Base-by-base conservation (phyloP, 2,329 filamentous ascomycete species). In the Stachybotrys echinatus region DNA sequence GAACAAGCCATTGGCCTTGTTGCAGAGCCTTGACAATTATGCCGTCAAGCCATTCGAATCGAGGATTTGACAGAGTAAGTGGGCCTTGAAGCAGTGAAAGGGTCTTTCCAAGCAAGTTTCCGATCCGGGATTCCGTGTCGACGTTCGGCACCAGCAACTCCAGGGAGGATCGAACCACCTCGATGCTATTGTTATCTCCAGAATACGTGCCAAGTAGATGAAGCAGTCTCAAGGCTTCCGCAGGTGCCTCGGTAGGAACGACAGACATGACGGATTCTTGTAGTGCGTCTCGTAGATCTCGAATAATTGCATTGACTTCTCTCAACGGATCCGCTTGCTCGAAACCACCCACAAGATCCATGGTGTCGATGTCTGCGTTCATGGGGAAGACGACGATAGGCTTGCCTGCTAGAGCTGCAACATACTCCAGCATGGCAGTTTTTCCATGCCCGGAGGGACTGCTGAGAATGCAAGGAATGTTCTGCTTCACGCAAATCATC, bases 1-100 rank as follows among this genome's bases (percentile, higher is more conserved):
- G 82, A 12, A 99, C 85, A 18, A 99, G 76, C 94, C 94, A 99
- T 53, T 91, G 81, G 14, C 94, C 94, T 58, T 86, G 76, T 61
- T 95, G 80, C 12, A 97, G 75, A 40, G 94, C 92, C 59, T 91
- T 87, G 45, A 97, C 87, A 42, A 99, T 84, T 45, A 95, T 82
- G 50, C 95, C 94, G 64, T 99, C 92, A 2, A 95, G 83, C 94
- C 94, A 99, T 66, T 96, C 90, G 63, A 99, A 99, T 2, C 87
- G 85, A 20, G 91, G 89, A 54, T 86, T 85, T 20, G 85, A 81
- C 21, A 89, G 77, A 3, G 74, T 70, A 27, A 77, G 69, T 1
- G 83, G 76, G 5, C 74, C 71, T 21, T 75, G 68, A 3, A 85
- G 70, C 14, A 85, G 69, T 4, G 61, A 56, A 5, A 77, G 68